Conservation (phyloP, 805 yeast species). For the Nakazawaea populi region DNA sequence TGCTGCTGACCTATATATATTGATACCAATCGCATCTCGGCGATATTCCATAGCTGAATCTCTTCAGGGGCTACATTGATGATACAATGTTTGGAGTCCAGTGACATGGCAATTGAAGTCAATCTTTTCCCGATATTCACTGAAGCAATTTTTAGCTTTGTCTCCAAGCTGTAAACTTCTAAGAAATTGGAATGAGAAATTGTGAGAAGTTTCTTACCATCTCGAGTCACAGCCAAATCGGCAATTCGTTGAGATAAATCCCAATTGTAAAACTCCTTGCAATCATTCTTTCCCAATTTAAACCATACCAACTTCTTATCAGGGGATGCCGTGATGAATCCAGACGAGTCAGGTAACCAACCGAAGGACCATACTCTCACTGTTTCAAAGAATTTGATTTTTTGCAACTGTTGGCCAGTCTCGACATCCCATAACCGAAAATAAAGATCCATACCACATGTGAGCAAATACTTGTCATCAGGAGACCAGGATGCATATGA, state of each 20-base stretch:
- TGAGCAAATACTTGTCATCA: conserved; percentile 57
- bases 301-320: conserved; percentile 57
- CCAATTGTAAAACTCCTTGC: conserved; percentile 23
- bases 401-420: conserved; percentile 24
- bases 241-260: conserved; percentile 47
- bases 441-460: conserved; percentile 67
- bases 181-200: conserved; percentile 60
- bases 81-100: conserved; percentile 48
- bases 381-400: conserved; percentile 12
- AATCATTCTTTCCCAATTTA: conserved; percentile 27
- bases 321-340: conserved; percentile 70
- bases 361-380: conserved; percentile 52
- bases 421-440: conserved; percentile 64
- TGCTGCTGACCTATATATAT: conserved; percentile 72
- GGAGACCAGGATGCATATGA: conserved; percentile 74
- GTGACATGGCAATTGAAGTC: conserved; percentile 59
- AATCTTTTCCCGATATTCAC: conserved; percentile 50
- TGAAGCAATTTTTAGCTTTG: conserved; percentile 34
- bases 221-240: conserved; percentile 61
- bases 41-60: conserved; percentile 75
- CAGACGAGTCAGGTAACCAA: conserved; percentile 54
- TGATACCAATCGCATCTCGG: conserved; percentile 48
- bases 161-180: conserved; percentile 48
- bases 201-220: conserved; percentile 55
- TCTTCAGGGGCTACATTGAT: conserved; percentile 71